Conservation (phyloP, 2,329 filamentous ascomycete genomes). For the Beauveria caledonica region DNA sequence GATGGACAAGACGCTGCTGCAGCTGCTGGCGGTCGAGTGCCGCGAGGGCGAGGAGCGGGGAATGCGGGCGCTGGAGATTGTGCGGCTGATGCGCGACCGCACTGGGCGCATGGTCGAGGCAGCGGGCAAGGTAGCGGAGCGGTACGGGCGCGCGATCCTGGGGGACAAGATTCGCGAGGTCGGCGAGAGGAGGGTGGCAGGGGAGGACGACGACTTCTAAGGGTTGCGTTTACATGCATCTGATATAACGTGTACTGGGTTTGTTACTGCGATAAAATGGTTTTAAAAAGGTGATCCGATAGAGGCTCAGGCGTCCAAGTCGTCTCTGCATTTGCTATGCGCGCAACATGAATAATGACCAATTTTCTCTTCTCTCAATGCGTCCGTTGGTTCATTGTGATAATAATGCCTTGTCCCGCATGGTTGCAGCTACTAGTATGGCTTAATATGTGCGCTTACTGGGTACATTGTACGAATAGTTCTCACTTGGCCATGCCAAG, state of each 20-base stretch:
- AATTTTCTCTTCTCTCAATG: neutral
- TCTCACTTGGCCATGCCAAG: too few species aligned
- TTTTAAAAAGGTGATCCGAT: neutral
- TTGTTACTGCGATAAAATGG: neutral
- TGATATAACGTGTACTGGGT: neutral
- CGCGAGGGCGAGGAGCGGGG: conserved; percentile 85
- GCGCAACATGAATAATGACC: neutral
- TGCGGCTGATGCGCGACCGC: conserved; percentile 73
- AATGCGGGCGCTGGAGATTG: conserved; percentile 91
- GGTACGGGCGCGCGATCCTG: conserved; percentile 72
- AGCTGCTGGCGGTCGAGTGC: conserved; percentile 84
- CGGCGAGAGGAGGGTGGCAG: conserved; percentile 61
- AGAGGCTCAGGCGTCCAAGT: neutral
- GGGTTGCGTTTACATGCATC: neutral
- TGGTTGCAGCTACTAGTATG: neutral
- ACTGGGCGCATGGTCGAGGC: conserved; percentile 87
- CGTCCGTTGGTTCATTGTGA: neutral
- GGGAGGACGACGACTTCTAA: conserved; percentile 42
- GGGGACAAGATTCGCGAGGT: conserved; percentile 86
- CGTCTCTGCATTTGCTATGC: neutral
- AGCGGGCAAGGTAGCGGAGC: conserved; percentile 77
- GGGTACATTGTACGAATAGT: too few species aligned
- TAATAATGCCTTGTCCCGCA: neutral
- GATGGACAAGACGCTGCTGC: conserved; percentile 81
- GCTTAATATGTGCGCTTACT: too few species aligned